Evolutionary conservation across 345 rosid species (phyloP).

Genomic region (Noccaea caerulescens): DNA sequence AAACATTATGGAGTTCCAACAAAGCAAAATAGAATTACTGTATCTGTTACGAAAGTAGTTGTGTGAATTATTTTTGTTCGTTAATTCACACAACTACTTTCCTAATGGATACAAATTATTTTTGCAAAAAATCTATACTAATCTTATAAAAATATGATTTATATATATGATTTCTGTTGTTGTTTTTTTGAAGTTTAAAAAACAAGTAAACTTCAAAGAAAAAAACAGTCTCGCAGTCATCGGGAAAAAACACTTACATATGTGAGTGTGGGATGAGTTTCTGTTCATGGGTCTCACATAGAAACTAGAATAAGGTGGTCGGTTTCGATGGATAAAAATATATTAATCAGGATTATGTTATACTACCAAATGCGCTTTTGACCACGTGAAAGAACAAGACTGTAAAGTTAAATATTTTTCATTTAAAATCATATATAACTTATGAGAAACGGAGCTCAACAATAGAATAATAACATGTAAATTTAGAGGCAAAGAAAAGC

Average conservation of each 20-base stretch:
- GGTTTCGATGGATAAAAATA: neutral
- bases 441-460: constrained; percentile 3
- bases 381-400: constrained; percentile 4
- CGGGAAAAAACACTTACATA: neutral
- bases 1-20: too few species aligned
- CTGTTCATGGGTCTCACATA: neutral
- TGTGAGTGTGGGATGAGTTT: constrained; percentile 1
- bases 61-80: too few species aligned
- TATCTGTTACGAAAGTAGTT: too few species aligned
- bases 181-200: too few species aligned
- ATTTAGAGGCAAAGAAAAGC: constrained; percentile 8
- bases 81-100: too few species aligned
- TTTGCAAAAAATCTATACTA: too few species aligned
- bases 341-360: neutral
- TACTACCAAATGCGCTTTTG: constrained; percentile 7
- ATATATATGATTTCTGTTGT: too few species aligned
- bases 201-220: too few species aligned
- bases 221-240: neutral
- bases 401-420: neutral
- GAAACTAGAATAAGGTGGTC: neutral
- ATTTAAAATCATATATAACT: neutral
- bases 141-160: too few species aligned
- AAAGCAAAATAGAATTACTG: too few species aligned
- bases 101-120: too few species aligned
- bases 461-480: constrained; percentile 31